Conservation (phyloP, 805 yeast species). For the Lipomyces anomalus region DNA sequence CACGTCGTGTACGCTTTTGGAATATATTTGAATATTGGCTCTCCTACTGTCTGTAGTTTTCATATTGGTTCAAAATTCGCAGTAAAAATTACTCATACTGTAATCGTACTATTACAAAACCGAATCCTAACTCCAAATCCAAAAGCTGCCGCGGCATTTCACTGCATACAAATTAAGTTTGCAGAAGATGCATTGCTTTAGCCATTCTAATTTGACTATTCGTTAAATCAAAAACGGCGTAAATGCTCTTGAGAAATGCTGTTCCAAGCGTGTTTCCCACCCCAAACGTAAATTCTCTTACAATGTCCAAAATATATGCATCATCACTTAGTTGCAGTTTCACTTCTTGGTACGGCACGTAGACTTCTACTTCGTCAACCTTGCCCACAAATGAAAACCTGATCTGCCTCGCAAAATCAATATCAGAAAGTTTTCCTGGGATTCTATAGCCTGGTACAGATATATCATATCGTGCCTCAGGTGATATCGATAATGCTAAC, state of each 20-base stretch:
- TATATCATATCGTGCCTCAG: constrained; percentile 11
- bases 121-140: constrained; percentile 12
- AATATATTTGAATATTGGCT: too few relatives aligned
- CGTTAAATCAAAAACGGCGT: constrained; percentile 16
- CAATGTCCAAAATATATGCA: constrained; percentile 15
- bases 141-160: constrained; percentile 10
- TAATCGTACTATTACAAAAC: constrained; percentile 4
- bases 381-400: too few relatives aligned
- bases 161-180: neutral
- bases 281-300: constrained; percentile 15
- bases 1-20: too few relatives aligned
- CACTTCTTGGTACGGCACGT: too few relatives aligned
- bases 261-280: constrained; percentile 19
- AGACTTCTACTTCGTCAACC: too few relatives aligned
- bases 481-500: constrained; percentile 7
- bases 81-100: neutral
- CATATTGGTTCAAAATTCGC: constrained; percentile 9
- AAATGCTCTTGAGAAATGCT: constrained; percentile 13
- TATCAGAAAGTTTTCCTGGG: constrained; percentile 10
- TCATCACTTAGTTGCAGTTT: neutral
- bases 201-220: constrained; percentile 10
- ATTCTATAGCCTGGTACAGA: constrained; percentile 17
- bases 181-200: constrained; percentile 12
- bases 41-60: too few relatives aligned
- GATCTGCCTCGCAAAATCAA: too few relatives aligned